Evolutionary conservation across 495 filamentous ascomycete genomes (phyloP).

Genomic region (Podospora australis): DNA sequence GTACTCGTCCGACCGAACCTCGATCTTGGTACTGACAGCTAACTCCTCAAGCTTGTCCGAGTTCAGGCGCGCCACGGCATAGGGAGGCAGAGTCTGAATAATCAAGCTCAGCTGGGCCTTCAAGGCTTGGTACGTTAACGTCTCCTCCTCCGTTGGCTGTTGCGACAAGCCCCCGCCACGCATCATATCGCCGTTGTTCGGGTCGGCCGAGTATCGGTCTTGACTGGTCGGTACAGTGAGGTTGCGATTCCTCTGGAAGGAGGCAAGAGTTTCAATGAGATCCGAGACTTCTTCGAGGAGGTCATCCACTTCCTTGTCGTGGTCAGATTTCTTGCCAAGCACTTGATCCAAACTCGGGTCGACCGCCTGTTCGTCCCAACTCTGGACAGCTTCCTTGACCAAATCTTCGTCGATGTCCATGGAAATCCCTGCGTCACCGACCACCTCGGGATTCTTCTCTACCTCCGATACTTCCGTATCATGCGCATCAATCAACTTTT

Average conservation of each 20-base stretch:
- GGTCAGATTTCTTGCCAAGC: slow-evolving; percentile 41
- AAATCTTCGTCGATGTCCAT: slow-evolving; percentile 41
- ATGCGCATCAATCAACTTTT: slow-evolving; percentile 38
- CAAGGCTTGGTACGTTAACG: slow-evolving; percentile 65
- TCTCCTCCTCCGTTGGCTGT: slow-evolving; percentile 57
- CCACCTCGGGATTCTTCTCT: slow-evolving; percentile 13
- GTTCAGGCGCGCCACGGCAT: slow-evolving; percentile 77
- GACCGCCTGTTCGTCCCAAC: slow-evolving; percentile 43
- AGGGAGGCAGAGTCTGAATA: slow-evolving; percentile 72
- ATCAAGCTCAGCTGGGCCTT: slow-evolving; percentile 66
- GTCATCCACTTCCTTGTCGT: slow-evolving; percentile 65
- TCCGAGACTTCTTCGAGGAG: slow-evolving; percentile 74
- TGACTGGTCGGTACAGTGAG: slow-evolving; percentile 49
- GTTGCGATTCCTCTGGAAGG: slow-evolving; percentile 78
- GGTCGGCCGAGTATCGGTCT: slow-evolving; percentile 42
- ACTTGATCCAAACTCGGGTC: slow-evolving; percentile 47
- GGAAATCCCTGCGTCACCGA: no score
- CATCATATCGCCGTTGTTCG: slow-evolving; percentile 45
- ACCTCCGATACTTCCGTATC: slow-evolving; percentile 33
- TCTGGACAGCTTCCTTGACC: slow-evolving; percentile 40
- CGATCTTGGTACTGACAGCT: slow-evolving; percentile 74
- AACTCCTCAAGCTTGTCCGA: slow-evolving; percentile 76
- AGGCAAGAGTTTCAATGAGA: slow-evolving; percentile 75
- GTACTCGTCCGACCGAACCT: slow-evolving; percentile 63
- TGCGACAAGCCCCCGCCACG: slow-evolving; percentile 41